These are phyloP conservation scores for Saccharum officinarum DNA, from an alignment of 176 grass and related monocot species.

Conservation along the genomic window DNA sequence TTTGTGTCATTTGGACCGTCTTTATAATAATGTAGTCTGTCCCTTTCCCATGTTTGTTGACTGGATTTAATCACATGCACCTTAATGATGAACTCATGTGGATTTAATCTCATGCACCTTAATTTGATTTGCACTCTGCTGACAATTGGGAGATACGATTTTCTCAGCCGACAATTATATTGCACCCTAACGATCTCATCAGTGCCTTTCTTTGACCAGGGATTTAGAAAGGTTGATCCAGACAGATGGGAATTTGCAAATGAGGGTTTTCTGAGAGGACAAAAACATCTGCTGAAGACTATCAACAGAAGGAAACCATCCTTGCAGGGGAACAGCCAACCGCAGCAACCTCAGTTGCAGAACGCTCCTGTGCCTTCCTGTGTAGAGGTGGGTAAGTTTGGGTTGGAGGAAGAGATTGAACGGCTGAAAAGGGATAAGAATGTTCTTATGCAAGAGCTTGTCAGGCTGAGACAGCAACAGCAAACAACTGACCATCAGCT, in stretches of 20 bases:
- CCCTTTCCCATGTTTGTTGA: not conserved
- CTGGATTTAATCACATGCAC: not conserved
- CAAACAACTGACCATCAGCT: constrained; percentile 88
- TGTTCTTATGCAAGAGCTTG: constrained; percentile 95
- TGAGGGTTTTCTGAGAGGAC: constrained; percentile 89
- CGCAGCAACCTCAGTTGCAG: constrained; percentile 62
- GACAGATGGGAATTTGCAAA: constrained; percentile 99
- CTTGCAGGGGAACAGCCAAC: constrained; percentile 51
- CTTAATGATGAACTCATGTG: not conserved
- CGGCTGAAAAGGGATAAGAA: constrained; percentile 95
- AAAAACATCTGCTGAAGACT: constrained; percentile 87
- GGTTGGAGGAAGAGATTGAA: constrained; percentile 93
- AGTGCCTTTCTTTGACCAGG: constrained; percentile 48
- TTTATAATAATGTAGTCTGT: not conserved
- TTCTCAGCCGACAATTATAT: not conserved
- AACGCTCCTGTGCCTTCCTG: constrained; percentile 70
- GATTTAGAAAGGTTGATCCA: constrained; percentile 97
- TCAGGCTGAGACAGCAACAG: constrained; percentile 84
- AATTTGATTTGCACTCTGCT: not conserved
- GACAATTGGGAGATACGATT: not conserved
- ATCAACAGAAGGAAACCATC: constrained; percentile 90
- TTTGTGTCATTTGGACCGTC: not conserved
- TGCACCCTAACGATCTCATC: constrained; percentile 17
- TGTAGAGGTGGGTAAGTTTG: constrained; percentile 94
- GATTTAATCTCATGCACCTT: not conserved